Percentiles rank a stretch among this genome's conserved stretches.
These are phyloP conservation scores for Geotrichum histeridarum DNA, from an alignment of 1,139 yeast genomes.

Conservation along the genomic window DNA sequence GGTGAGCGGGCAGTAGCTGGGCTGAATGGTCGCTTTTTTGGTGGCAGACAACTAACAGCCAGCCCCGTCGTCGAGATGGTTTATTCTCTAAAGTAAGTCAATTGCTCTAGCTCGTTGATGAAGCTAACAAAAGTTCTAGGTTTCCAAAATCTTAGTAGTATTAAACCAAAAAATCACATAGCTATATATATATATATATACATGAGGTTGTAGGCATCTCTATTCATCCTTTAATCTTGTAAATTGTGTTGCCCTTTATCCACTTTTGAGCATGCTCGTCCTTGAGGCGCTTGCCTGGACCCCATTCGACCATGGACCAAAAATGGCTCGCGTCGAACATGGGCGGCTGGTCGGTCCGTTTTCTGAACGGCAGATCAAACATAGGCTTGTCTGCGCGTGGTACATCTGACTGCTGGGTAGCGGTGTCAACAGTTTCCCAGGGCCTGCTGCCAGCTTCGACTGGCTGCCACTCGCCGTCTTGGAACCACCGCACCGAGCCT, in stretches of 20 bases:
- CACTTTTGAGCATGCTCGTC: conserved; percentile 52
- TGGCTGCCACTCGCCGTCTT: conserved; percentile 50
- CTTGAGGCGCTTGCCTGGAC: conserved; percentile 46
- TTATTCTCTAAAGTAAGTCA: conserved; percentile 31
- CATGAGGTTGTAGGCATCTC: neutral
- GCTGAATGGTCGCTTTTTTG: conserved; percentile 39
- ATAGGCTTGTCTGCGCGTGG: neutral
- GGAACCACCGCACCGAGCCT: conserved; percentile 51
- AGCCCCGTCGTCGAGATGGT: conserved; percentile 36
- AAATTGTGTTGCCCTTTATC: conserved; percentile 39
- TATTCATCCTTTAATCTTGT: conserved; percentile 3
- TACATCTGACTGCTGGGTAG: neutral
- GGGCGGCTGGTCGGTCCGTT: conserved; percentile 39
- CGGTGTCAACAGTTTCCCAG: conserved; percentile 46
- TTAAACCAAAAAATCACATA: neutral
- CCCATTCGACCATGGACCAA: conserved; percentile 67
- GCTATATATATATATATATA: neutral
- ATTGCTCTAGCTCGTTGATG: neutral
- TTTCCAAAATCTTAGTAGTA: conserved; percentile 16
- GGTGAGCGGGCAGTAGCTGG: conserved; percentile 36
- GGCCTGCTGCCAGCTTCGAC: conserved; percentile 51
- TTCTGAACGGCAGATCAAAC: conserved; percentile 15
- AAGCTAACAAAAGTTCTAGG: neutral
- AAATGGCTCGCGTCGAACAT: conserved; percentile 48
- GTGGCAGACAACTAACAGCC: conserved; percentile 36